phyloP scores from a whole-genome alignment of 2,329 filamentous ascomycete genomes.

The Lachnellula cervina region DNA sequence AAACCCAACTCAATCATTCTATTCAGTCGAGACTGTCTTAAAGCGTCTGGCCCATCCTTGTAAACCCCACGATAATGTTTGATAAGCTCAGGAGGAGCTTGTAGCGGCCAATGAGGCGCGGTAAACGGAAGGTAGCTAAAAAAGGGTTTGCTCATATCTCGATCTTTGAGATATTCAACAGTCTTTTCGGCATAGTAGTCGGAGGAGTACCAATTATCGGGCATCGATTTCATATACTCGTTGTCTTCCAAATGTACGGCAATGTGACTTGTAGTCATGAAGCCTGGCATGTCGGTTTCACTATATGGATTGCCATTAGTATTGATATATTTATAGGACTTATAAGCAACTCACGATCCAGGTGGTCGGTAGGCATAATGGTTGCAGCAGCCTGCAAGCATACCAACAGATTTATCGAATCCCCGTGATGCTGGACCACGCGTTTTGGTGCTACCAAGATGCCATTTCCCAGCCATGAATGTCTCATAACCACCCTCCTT shows the following conservation, averaged over 20 bases:
- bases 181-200: conserved; percentile 5
- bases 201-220: conserved; percentile 8
- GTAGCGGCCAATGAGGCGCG: conserved; percentile 50
- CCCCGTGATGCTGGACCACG: conserved; percentile 44
- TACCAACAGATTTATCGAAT: conserved; percentile 48
- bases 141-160: conserved; percentile 36
- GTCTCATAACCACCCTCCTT: conserved; percentile 49
- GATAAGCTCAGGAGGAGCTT: conserved; percentile 36
- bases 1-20: conserved; percentile 48
- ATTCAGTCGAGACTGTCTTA: conserved; percentile 48
- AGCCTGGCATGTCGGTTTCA: conserved; percentile 32
- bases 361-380: conserved; percentile 35
- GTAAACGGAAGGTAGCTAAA: conserved; percentile 48
- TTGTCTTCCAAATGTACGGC: conserved; percentile 21
- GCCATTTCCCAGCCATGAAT: conserved; percentile 50
- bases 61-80: conserved; percentile 47
- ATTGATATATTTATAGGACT: too few species aligned
- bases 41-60: conserved; percentile 53
- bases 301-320: conserved; percentile 11
- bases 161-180: conserved; percentile 11
- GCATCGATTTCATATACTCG: conserved; percentile 26
- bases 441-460: conserved; percentile 47
- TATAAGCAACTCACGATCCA: background rate
- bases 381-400: conserved; percentile 47
- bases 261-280: conserved; percentile 37